Base-by-base conservation (phyloP, 2,329 filamentous ascomycete genomes). In the Colletotrichum destructivum region DNA sequence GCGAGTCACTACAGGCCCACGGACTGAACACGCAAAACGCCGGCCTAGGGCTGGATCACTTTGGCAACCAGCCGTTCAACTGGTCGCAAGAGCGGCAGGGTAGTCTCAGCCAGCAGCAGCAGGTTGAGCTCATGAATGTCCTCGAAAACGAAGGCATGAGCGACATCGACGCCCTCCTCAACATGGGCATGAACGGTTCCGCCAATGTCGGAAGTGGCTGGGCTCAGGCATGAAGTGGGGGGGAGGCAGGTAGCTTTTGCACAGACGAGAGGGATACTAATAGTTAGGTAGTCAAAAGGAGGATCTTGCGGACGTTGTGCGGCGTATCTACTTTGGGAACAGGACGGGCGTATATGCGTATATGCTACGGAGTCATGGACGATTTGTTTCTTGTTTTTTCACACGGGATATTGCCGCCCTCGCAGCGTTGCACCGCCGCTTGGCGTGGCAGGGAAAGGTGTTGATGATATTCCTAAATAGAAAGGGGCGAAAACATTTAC, bases 121-220 rank as follows among this genome's bases (percentile, higher is more conserved):
- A 96, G 81, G 83, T 92, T 74, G 93, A 97, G 83, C 84, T 97
- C 47, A 94, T 97, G 92, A 90, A 91, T 66, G 91, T 91, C 60
- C 87, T 97, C 44, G 93, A 96, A 80, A 93, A 85, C 75, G 89
- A 92, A 74, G 90, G 90, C 0, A 83, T 91, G 78, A 84, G 83
- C 35, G 90, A 91, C 62, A 91, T 92, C 75, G 87, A 91, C 74
- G 85, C 85, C 16, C 89, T 90, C 67, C 80, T 92, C 75, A 89
- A 82, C 62, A 82, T 82, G 81, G 71, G 64, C 44, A 69, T 64
- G 69, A 60, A 52, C 31, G 42, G 66, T 26, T 44, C 54, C 4
- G 23, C 49, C 18, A 59, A 42, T 6, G 56, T 44, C 3, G 11
- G 46, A 18, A 52, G 46, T n/a, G 66, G 60, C 9, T 71, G 71